Base-by-base conservation (phyloP, 768 basidiomycete genomes). In the Lactarius evosmus region DNA sequence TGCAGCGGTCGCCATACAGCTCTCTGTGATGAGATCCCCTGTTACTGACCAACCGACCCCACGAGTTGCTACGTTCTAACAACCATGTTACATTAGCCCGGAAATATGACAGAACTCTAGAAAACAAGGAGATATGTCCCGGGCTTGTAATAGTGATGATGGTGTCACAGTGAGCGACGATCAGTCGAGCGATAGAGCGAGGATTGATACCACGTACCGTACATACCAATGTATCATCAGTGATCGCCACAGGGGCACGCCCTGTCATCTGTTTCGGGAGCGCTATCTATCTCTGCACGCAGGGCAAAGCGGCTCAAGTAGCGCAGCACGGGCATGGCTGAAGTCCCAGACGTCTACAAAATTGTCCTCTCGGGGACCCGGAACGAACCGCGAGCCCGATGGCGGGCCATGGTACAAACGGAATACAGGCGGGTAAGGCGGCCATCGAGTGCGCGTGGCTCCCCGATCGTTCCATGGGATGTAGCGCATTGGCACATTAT, bases 381-480 rank as follows among this genome's bases (percentile, higher is more conserved):
- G 52, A 3, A 63, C 46, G 17, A 38, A 54, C 52, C 34, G 52
- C 3, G 57, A 38, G 29, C 62, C 40, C 1, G 50, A 63, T n/a
- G n/a, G 57, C 19, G 52, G 16, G 14, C 34, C 25, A 12, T 2
- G 33, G 3, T 17, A 30, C 3, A 3, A 27, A 5, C 1, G 33
- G 6, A n/a, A 49, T 2, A 40, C 29, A 19, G 1, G 22, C 0
- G 30, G 30, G 8, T 33, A 27, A 3, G 57, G 52, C n/a, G 30
- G n/a, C 17, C 57, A 27, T 5, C 27, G 14, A 30, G 51, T 38
- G 27, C 52, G 41, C 12, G 52, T 54, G 7, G 51, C 19, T 30
- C 57, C 62, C 62, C 51, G 59, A 9, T 63, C 57, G 7, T 63
- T 16, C 62, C 62, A 63, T 12, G 4, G 52, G 57, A 63, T 17